phyloP scores from a whole-genome alignment of 768 basidiomycete species.

The Auriscalpium orientale region DNA sequence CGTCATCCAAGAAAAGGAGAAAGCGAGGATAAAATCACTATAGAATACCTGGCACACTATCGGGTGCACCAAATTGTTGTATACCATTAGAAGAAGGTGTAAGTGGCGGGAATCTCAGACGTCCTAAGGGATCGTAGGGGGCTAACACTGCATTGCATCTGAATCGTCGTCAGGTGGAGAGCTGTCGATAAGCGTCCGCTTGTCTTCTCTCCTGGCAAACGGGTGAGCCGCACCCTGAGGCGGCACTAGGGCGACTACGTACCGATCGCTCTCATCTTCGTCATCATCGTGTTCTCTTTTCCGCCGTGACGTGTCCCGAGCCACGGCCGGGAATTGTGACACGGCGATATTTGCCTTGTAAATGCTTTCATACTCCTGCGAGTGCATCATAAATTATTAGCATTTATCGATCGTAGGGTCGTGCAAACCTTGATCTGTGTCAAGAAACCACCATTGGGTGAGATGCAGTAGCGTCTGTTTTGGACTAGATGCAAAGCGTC shows the following conservation, averaged over 20 bases:
- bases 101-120: too few relatives aligned
- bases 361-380: constrained; percentile 88
- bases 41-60: constrained; percentile 19
- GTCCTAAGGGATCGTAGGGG: too few relatives aligned
- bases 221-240: neutral
- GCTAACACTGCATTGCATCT: constrained; percentile 15
- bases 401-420: neutral
- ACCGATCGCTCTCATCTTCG: constrained; percentile 32
- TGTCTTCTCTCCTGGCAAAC: constrained; percentile 32
- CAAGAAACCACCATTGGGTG: constrained; percentile 85
- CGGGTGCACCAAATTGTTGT: too few relatives aligned
- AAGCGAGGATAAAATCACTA: constrained; percentile 71
- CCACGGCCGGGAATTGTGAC: constrained; percentile 44
- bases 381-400: neutral
- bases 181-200: constrained; percentile 30
- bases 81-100: too few relatives aligned
- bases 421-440: constrained; percentile 77
- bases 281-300: constrained; percentile 70
- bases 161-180: constrained; percentile 3
- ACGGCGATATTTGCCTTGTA: constrained; percentile 73
- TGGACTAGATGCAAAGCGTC: constrained; percentile 85
- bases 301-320: constrained; percentile 42
- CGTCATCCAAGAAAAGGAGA: constrained; percentile 77
- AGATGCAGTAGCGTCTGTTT: constrained; percentile 88
- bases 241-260: neutral